Evolutionary conservation across 2,329 filamentous ascomycete species (phyloP), one percentile per base, ranked within the genome.

Genomic region (Cladobotryum mycophilum): DNA sequence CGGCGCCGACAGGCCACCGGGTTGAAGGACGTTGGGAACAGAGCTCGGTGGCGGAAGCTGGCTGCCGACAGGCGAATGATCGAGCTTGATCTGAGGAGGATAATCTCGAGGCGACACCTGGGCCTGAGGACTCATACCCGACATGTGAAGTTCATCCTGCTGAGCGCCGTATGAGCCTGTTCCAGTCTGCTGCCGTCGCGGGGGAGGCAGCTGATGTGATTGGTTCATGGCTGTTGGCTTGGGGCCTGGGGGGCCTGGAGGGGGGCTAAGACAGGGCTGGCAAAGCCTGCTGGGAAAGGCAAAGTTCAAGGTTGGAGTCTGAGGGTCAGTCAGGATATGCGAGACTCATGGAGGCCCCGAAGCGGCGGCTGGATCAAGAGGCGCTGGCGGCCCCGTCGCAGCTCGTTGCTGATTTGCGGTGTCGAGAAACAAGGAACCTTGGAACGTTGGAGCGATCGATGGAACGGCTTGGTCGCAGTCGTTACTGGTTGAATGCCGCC

Each of bases 21-120:
- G 80, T 64, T 82, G 79, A 55, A 82, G 72, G 49, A 80, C 71
- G 67, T 80, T 81, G 61, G 79, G 79, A 53, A 82, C 77, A 56
- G 71, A 64, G 51, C 70, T 72, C 44, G 67, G 60, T 55, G 59
- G 59, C 47, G 68, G 65, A 13, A 49, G 62, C 47, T 66, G 58
- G 52, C 69, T 62, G 15, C 67, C 64, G 36, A 63, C 60, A 17
- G 70, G 67, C 44, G 67, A 62, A 53, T 75, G 70, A 11, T 78
- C 74, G 55, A 78, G 70, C 63, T 76, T 76, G 66, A 78, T 76
- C 60, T 78, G 75, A 53, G 75, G 74, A 48, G 69, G 65, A 61
- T 72, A 78, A 56, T 78, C 74, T 61, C 74, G 72, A 52, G 75
- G 71, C 48, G 76, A 76, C 60, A 69, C 62, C 57, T 71, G 71